Base-by-base conservation (phyloP, 2,329 filamentous ascomycete species). In the Stemphylium lycopersici region DNA sequence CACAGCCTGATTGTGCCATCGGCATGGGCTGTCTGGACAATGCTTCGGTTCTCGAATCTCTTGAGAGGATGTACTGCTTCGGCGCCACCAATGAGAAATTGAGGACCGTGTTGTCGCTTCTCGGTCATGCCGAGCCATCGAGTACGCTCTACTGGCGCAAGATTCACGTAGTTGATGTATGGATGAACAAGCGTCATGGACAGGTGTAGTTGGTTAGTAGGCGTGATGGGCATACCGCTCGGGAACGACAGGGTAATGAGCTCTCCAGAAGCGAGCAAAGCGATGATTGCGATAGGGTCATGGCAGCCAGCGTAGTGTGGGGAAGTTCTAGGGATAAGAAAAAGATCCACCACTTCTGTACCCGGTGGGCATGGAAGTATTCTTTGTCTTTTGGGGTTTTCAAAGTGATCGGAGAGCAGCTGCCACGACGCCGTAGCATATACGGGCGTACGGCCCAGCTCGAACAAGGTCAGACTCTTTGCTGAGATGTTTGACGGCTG, bases 371-470 rank as follows among this genome's bases (percentile, higher is more conserved):
- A 90, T 7, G 88, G 84, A 3, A 99, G 79, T 10, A 89, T 82
- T 40, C 86, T 83, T 55, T 89, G 85, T 15, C 85, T 81, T 70
- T 91, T 96, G 5, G 85, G 84, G n/a, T 86, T 87, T 58, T 88
- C 85, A 66, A 96, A 90, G 74, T 97, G 91, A 37, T 87, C 85
- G 0, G 87, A 82, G 0, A 99, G 82, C 0, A 89, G 76, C 69
- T 96, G 90, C 91, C 93, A 98, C 3, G 90, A 87, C 8, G 93
- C 93, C 4, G 95, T 98, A 32, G 91, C 87, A 76, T 97, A 98
- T 44, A 91, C 87, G 1, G 95, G 95, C 6, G 93, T 97, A 42
- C 87, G 78, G 2, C 95, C 95, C 52, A 99, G 81, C 63, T 99
- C 95, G 52, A 98, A 82, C 61, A 98, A 93, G 0, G 90, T 96